Evolutionary conservation across 2,329 filamentous ascomycete species (phyloP), one percentile per base, ranked within the genome.

Genomic region (Scedosporium minutisporum): DNA sequence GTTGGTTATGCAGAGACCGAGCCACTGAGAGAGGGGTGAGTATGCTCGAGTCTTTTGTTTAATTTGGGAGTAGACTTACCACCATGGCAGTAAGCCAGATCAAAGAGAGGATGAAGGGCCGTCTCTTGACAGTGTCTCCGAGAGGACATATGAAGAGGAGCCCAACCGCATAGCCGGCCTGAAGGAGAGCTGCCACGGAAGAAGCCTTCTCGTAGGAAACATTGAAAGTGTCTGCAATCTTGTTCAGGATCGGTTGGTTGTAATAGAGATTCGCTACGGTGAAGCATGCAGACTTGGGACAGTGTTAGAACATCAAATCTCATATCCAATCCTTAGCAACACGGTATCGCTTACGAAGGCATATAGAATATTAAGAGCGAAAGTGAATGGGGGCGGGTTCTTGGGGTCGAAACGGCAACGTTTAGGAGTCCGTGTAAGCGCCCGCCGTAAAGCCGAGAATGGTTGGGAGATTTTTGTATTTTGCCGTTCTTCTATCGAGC

Each of bases 261-360:
- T 93, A 92, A 75, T 93, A 93, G 3, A 93, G 77, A 67, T 93
- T 93, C 18, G 89, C 89, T 6, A 93, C 90, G 0, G 88, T 90
- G 66, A 91, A 86, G 3, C 86, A 81, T 0, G 77, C 75, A 2
- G 82, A 74, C 82, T 84, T 23, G n/a, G 1, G 1, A 60, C 10
- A 25, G 1, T 18, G n/a, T 48, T 48, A 48, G n/a, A 48, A 18
- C 21, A 42, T 61, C 53, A 33, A 42, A 18, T 9, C 7, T 21
- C 41, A 27, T 33, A 10, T 38, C 33, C 10, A 12, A 12, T 38
- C 12, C 33, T 4, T 38, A 61, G 44, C 23, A 53, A 21, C 4
- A 60, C 53, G 1, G 2, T 2, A 16, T 68, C 74, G 66, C 51
- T 55, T 67, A 81, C 88, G 68, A 88, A 81, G 1, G 82, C 87